A percentile compares a stretch with the other conserved stretches of the same genome.
These are phyloP conservation scores for Viola odorata DNA, from an alignment of 345 rosid genomes.

Conservation along the genomic window DNA sequence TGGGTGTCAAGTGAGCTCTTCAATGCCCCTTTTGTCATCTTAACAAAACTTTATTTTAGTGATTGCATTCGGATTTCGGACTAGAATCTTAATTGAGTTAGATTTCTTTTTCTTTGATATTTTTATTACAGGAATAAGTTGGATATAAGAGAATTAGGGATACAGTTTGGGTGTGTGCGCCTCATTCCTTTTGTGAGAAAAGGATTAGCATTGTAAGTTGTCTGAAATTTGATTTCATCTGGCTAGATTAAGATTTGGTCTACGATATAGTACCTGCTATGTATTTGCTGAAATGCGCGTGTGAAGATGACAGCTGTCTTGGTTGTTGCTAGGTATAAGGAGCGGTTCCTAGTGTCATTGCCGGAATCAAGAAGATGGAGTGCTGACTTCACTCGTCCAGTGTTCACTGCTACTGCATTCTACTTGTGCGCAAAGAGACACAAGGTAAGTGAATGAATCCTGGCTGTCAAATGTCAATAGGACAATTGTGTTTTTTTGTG, in stretches of 20 bases:
- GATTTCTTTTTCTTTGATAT: no score
- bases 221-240: neutral
- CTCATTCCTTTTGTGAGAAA: slow-evolving; percentile 71
- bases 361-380: slow-evolving; percentile 61
- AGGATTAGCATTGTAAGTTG: slow-evolving; percentile 62
- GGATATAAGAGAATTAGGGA: slow-evolving; percentile 68
- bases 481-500: neutral
- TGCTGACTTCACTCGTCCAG: slow-evolving; percentile 77
- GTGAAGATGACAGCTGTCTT: neutral
- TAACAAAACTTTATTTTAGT: neutral
- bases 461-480: neutral
- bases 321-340: slow-evolving; percentile 49
- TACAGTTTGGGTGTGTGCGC: slow-evolving; percentile 88
- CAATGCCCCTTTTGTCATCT: neutral
- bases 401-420: slow-evolving; percentile 85
- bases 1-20: slow-evolving; percentile 66
- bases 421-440: slow-evolving; percentile 76
- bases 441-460: slow-evolving; percentile 35
- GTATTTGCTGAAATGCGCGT: slow-evolving; percentile 42
- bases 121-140: slow-evolving; percentile 45
- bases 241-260: neutral
- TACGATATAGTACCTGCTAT: slow-evolving; percentile 6
- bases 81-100: no score
- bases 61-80: neutral
- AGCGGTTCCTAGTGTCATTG: slow-evolving; percentile 68